Conservation (phyloP, 805 yeast species). For the Isabelozyma gotoi region DNA sequence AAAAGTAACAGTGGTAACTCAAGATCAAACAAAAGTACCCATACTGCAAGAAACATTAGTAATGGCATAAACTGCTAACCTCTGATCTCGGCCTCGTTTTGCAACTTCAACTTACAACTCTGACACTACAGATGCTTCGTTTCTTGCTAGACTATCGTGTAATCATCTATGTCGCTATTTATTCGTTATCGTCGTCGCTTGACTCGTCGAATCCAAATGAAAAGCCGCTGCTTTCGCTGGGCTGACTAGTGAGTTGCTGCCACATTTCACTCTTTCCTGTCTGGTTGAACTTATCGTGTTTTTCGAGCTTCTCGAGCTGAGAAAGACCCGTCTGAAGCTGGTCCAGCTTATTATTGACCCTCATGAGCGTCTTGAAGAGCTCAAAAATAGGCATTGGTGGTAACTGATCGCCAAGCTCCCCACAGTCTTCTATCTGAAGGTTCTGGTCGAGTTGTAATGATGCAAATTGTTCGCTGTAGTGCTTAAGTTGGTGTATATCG, state of each 20-base stretch:
- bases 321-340: constrained; percentile 31
- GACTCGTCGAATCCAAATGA: constrained; percentile 28
- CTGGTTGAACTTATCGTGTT: constrained; percentile 15
- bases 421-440: constrained; percentile 61
- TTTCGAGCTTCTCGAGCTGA: constrained; percentile 33
- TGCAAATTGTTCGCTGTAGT: constrained; percentile 26
- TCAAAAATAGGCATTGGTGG: constrained; percentile 61
- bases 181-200: constrained; percentile 16
- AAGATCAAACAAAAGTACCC: too few species aligned
- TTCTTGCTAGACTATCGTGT: too few species aligned
- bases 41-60: too few species aligned
- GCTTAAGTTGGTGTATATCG: constrained; percentile 16
- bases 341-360: constrained; percentile 33
- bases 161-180: constrained; percentile 6
- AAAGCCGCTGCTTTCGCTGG: constrained; percentile 19
- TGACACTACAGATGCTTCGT: too few species aligned
- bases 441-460: constrained; percentile 15
- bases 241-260: constrained; percentile 46
- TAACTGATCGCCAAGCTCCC: constrained; percentile 43
- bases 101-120: too few species aligned
- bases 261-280: constrained; percentile 50
- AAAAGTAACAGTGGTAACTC: too few species aligned
- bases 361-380: constrained; percentile 53
- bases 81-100: too few species aligned
- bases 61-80: too few species aligned